phyloP scores from a whole-genome alignment of 176 grass and related monocot genomes.

The Triticum urartu region DNA sequence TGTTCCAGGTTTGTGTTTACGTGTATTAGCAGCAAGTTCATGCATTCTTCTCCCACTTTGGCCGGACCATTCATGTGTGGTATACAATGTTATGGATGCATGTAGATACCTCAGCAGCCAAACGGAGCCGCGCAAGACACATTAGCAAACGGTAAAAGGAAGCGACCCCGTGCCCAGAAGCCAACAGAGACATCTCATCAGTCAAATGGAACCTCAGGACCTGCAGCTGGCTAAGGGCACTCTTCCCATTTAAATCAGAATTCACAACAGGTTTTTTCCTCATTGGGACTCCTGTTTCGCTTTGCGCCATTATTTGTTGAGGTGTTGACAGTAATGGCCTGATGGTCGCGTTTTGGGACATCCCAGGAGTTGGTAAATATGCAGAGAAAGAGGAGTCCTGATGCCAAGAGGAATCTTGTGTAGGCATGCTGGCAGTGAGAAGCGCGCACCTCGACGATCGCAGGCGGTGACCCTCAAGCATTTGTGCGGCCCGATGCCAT shows the following conservation, averaged over 20 bases:
- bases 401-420: not conserved
- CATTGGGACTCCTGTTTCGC: not conserved
- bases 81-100: constrained; percentile 6
- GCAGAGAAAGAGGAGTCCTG: constrained; percentile 14
- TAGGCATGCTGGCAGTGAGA: not conserved
- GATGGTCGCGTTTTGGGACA: not conserved
- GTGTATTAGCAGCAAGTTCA: constrained; percentile 2
- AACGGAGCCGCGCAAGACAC: constrained; percentile 51
- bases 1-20: constrained; percentile 70
- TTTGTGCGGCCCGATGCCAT: not conserved
- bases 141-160: constrained; percentile 60
- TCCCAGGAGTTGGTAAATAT: constrained; percentile 36
- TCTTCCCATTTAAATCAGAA: constrained; percentile 8
- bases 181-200: constrained; percentile 49
- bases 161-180: constrained; percentile 65
- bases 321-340: not conserved
- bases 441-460: not conserved
- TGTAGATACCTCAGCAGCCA: constrained; percentile 63
- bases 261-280: constrained; percentile 37
- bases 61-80: not conserved
- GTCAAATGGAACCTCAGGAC: constrained; percentile 49
- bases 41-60: constrained; percentile 5
- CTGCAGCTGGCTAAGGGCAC: constrained; percentile 44
- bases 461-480: not conserved
- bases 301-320: not conserved